A percentile compares a stretch with the other conserved stretches of the same genome.
Evolutionary conservation across 768 basidiomycete genomes (phyloP).

Genomic region (Lactarius deliciosus): DNA sequence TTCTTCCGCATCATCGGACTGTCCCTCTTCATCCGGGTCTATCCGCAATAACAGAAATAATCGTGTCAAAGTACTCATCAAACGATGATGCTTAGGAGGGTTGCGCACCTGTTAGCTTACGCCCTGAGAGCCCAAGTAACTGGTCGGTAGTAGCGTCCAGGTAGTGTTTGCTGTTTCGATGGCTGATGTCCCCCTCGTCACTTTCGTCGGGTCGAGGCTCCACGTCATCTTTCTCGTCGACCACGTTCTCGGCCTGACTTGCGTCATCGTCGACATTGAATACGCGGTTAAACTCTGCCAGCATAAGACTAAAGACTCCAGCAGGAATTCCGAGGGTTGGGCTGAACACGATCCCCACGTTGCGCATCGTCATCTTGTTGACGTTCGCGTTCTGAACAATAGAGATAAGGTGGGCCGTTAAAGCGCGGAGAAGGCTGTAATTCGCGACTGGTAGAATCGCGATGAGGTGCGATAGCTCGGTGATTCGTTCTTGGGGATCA

Average conservation of each 20-base stretch:
- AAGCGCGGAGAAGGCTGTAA: conserved; percentile 89
- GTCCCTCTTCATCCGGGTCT: conserved; percentile 52
- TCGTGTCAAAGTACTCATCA: conserved; percentile 26
- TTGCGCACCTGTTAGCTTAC: conserved; percentile 61
- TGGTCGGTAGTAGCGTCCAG: conserved; percentile 80
- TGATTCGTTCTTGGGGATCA: conserved; percentile 83
- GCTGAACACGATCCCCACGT: conserved; percentile 98
- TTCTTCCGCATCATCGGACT: conserved; percentile 70
- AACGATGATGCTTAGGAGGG: conserved; percentile 7
- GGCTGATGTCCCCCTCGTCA: conserved; percentile 44
- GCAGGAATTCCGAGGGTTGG: conserved; percentile 98
- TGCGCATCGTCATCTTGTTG: conserved; percentile 99
- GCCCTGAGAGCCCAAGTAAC: conserved; percentile 73
- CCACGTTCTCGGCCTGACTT: conserved; percentile 28
- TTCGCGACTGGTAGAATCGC: conserved; percentile 86
- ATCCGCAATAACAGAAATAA: conserved; percentile 34
- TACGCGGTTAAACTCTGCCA: conserved; percentile 89
- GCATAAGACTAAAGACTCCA: conserved; percentile 92
- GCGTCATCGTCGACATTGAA: conserved; percentile 71
- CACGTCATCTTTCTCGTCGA: conserved; percentile 19
- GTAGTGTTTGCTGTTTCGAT: conserved; percentile 83
- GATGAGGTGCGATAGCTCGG: conserved; percentile 83
- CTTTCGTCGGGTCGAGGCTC: conserved; percentile 21
- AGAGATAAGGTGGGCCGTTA: conserved; percentile 92
- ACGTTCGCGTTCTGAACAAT: conserved; percentile 86